Evolutionary conservation across 441 rosid species (phyloP), one percentile per base, ranked within the genome.

Genomic region (Croton setiger): DNA sequence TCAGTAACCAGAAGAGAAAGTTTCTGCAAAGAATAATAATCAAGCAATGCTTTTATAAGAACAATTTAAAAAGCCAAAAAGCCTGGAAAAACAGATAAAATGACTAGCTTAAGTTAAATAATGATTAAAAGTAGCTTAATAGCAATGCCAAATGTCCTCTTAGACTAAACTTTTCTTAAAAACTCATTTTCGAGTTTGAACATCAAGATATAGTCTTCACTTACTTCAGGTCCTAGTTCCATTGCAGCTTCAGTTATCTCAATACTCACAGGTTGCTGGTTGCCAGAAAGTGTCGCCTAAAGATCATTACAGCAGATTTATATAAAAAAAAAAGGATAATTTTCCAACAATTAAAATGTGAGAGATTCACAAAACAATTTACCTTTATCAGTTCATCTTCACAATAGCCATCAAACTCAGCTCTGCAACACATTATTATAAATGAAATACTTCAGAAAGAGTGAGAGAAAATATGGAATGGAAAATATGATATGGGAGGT

Each of bases 361-460:
- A 45, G 13, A 17, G 5, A 13, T 15, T 4, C 49, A 13, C 6
- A 45, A 31, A 23, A 12, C 70, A 70, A 27, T 27, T 27, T 75
- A 87, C 98, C 97, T 90, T 94, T 57, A 94, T 89, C 49, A 91
- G 87, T 78, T 90, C 98, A 60, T 87, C 98, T 85, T 88, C 90
- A 73, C 97, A 91, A 69, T 90, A 91, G 71, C 98, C 97, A 85
- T 94, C 98, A 78, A 90, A 90, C 70, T 94, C 97, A n/a, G 96
- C 90, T 69, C 98, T 90, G 89, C 51, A 33, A 21, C 43, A 5
- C 74, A 54, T 20, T 23, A 67, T 9, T 59, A 21, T 63, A 17
- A 63, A 51, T 61, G 33, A 57, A 64, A 23, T 41, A 51, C 33
- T 39, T 17, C 49, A 43, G 35, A 70, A 39, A 39, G 31, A 27